These are phyloP conservation scores for Neurospora sp. DNA, from an alignment of 2,329 filamentous ascomycete genomes.

Conservation along the genomic window DNA sequence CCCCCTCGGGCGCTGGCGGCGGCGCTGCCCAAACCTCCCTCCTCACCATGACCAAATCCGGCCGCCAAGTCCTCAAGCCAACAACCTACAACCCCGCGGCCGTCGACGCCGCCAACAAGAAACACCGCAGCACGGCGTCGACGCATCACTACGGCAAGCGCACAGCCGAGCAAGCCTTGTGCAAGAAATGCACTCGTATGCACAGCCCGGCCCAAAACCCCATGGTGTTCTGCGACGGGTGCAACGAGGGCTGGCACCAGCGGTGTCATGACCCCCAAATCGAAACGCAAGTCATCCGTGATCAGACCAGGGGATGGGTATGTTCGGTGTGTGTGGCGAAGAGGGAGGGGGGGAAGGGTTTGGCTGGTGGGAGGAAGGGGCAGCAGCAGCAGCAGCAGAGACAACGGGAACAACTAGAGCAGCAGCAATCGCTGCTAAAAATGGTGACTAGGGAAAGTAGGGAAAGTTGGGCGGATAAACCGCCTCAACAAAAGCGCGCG, in stretches of 20 bases:
- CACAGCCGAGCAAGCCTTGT: slow-evolving; percentile 51
- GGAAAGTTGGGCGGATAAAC: slow-evolving; percentile 30
- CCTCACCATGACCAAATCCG: slow-evolving; percentile 64
- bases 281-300: slow-evolving; percentile 55
- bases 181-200: slow-evolving; percentile 63
- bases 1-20: slow-evolving; percentile 33
- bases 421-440: slow-evolving; percentile 7
- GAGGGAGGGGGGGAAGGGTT: slow-evolving; percentile 33
- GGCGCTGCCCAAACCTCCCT: slow-evolving; percentile 18
- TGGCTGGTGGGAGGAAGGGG: slow-evolving; percentile 21
- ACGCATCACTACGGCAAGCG: slow-evolving; percentile 41
- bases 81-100: slow-evolving; percentile 51
- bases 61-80: slow-evolving; percentile 60
- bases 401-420: slow-evolving; percentile 7
- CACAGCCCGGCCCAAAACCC: slow-evolving; percentile 64
- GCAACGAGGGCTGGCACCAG: slow-evolving; percentile 72
- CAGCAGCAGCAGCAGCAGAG: slow-evolving; percentile 16
- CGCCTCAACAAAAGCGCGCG: slow-evolving; percentile 41
- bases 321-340: slow-evolving; percentile 52
- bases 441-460: neutral
- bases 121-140: slow-evolving; percentile 24
- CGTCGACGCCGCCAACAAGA: slow-evolving; percentile 27
- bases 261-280: slow-evolving; percentile 71
- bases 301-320: slow-evolving; percentile 61
- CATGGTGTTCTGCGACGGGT: slow-evolving; percentile 80